Evolutionary conservation across 192 early-diverging fungal genomes (phyloP), one percentile per base, ranked within the genome.

Genomic region (Allomyces macrogynus): DNA sequence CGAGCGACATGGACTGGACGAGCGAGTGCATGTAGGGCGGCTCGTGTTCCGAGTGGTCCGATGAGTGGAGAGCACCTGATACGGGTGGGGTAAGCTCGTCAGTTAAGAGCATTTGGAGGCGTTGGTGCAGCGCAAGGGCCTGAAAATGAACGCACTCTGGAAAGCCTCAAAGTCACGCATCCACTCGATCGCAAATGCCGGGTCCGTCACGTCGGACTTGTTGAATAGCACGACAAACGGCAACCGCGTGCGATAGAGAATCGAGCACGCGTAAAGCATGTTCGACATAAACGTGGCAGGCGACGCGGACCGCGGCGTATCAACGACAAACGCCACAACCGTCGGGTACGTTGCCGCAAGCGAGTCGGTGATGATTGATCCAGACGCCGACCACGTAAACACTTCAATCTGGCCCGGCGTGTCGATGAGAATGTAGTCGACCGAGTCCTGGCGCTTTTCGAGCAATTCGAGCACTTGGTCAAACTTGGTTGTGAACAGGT

Each of bases 331-430:
- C 2, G 87, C 87, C 4, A 95, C 76, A 61, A 90, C 86, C 7
- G 92, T 92, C 11, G 95, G 95, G 71, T 91, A 90, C 14, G 87
- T 82, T 3, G 93, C 85, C 0, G 95, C 91, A 60, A 98, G 71
- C 0, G 92, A 86, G 66, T 93, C 92, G 2, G 92, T 95, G 67
- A 98, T 95, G 67, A 98, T 95, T 27, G 88, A 77, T 14, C 95
- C 95, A 23, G 88, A 90, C 10, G 95, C 95, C 57, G 91, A 93
- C 95, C 95, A 98, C 20, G 95, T 98, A 70, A 98, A 98, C 66
- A 95, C 94, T 76, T 98, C 95, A 69, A 98, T 98, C 73, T 98
- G 95, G 16, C 95, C 95, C 43, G 95, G 95, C 16, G 95, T 98
- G 72, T 98, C 95, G 57, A 91, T 77, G 24, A 92, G 71, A 60